phyloP scores from a whole-genome alignment of 257 asterid species.

The Solanum bulbocastanum region DNA sequence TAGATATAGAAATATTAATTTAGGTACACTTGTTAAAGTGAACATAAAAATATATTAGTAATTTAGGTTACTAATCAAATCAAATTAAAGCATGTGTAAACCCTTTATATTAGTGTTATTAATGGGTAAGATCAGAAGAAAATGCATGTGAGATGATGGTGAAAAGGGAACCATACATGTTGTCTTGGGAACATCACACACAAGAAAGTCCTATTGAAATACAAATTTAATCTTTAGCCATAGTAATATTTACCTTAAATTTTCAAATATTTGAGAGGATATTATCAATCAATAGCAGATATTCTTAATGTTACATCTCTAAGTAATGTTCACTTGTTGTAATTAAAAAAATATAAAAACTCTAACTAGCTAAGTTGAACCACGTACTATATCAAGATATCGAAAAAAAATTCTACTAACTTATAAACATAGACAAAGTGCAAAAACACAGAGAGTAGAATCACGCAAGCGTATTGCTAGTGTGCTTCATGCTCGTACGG shows the following conservation, averaged over 20 bases:
- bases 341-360: not conserved
- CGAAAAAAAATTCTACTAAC: not conserved
- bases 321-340: not conserved
- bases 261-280: not conserved
- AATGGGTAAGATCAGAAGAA: not conserved
- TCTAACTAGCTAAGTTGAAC: not conserved
- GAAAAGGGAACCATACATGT: not conserved
- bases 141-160: not conserved
- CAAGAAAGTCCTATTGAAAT: not conserved
- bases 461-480: not conserved
- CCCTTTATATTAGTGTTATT: not conserved
- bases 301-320: not conserved
- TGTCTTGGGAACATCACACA: slow-evolving; percentile 17
- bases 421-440: not conserved
- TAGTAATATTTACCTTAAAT: not conserved
- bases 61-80: not conserved
- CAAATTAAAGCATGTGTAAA: not conserved
- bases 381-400: not conserved
- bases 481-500: not conserved
- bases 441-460: not conserved
- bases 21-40: not conserved
- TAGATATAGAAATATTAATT: not conserved
- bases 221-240: not conserved
- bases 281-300: not conserved
- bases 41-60: not conserved